These are phyloP conservation scores for Biscogniauxia sp. DNA, from an alignment of 2,329 filamentous ascomycete species.

Conservation along the genomic window DNA sequence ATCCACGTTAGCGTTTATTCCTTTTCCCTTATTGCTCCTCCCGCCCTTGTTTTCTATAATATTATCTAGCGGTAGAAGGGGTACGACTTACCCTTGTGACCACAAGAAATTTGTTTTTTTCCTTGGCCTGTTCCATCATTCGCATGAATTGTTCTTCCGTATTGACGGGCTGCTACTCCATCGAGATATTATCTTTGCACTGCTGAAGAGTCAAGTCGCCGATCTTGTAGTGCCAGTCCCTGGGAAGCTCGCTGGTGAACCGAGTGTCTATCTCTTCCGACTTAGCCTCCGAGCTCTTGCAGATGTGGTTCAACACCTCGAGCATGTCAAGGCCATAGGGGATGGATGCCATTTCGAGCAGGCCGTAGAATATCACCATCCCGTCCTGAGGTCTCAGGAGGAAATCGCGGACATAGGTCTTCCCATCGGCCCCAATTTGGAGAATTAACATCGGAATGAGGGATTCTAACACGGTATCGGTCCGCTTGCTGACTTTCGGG, in stretches of 20 bases:
- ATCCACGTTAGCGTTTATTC: neutral
- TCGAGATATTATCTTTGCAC: neutral
- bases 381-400: neutral
- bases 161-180: slow-evolving; percentile 5
- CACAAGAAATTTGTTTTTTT: slow-evolving; percentile 1
- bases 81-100: slow-evolving; percentile 10
- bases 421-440: neutral
- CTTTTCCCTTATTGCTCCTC: no score
- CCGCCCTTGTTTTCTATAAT: no score
- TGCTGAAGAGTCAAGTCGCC: neutral
- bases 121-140: slow-evolving; percentile 8
- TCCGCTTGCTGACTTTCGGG: neutral
- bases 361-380: neutral
- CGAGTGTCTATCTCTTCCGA: neutral
- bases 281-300: neutral
- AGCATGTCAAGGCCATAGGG: neutral
- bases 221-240: slow-evolving; percentile 13
- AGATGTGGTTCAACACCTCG: neutral
- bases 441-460: neutral
- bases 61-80: neutral
- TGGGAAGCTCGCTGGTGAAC: neutral
- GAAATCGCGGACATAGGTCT: neutral
- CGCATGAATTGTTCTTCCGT: slow-evolving; percentile 8
- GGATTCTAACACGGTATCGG: neutral
- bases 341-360: slow-evolving; percentile 7